These are phyloP conservation scores for Lentinula edodes DNA, from an alignment of 768 basidiomycete species.

Conservation along the genomic window DNA sequence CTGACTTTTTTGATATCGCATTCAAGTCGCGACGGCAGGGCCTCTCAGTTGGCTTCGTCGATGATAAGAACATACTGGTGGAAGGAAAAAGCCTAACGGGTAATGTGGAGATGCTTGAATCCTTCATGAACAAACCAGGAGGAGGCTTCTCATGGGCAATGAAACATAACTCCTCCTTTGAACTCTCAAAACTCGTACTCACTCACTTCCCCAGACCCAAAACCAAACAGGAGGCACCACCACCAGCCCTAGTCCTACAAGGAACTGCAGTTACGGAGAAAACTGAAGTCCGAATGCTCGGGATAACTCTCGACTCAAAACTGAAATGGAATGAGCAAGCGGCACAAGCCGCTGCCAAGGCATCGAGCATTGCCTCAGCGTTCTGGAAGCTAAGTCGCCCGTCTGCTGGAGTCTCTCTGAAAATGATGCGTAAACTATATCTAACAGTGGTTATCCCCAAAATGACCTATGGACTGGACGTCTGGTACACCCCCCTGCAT, in stretches of 20 bases:
- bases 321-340: not conserved
- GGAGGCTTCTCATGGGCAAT: not conserved
- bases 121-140: slow-evolving; percentile 11
- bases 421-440: slow-evolving; percentile 6
- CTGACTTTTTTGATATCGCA: slow-evolving; percentile 14
- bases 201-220: not conserved
- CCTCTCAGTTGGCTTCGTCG: slow-evolving; percentile 12
- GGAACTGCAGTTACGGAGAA: not conserved
- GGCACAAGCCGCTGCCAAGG: not conserved
- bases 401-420: not conserved
- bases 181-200: not conserved
- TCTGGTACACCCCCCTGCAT: not conserved
- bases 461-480: not conserved
- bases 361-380: not conserved
- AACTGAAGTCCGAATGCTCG: not conserved
- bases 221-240: not conserved
- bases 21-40: not conserved
- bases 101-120: not conserved
- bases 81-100: slow-evolving; percentile 5
- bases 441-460: slow-evolving; percentile 5
- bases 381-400: not conserved
- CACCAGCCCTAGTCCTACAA: not conserved
- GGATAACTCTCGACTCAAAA: not conserved
- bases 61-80: slow-evolving; percentile 11
- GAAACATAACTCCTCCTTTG: not conserved